These are phyloP conservation scores for Irpex sp. DNA, from an alignment of 1,284 basidiomycete species.

Conservation along the genomic window DNA sequence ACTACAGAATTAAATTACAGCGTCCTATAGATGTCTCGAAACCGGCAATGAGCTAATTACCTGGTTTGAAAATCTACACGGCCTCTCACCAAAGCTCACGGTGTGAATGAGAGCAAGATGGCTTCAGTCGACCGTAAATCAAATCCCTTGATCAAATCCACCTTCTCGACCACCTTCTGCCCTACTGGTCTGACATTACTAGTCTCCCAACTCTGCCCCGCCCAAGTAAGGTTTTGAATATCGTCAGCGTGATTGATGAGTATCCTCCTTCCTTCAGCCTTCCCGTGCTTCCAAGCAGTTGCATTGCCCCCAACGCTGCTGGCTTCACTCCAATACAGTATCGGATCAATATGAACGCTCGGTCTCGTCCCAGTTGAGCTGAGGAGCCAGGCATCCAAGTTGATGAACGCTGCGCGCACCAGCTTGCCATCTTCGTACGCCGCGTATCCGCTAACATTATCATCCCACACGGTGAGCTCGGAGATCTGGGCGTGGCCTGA, in stretches of 20 bases:
- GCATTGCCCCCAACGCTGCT: constrained; percentile 21
- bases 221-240: constrained; percentile 54
- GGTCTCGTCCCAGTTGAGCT: constrained; percentile 30
- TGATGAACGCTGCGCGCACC: constrained; percentile 53
- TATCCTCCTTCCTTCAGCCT: constrained; percentile 11
- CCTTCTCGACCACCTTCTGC: constrained; percentile 29
- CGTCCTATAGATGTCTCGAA: too few species aligned
- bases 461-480: constrained; percentile 49
- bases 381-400: constrained; percentile 48
- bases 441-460: constrained; percentile 59
- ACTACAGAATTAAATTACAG: too few species aligned
- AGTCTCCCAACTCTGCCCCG: constrained; percentile 61
- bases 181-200: constrained; percentile 44
- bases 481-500: constrained; percentile 42
- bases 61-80: background rate
- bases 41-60: too few species aligned
- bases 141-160: constrained; percentile 39
- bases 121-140: constrained; percentile 56
- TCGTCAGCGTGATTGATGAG: constrained; percentile 51
- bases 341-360: constrained; percentile 41
- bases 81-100: background rate
- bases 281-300: constrained; percentile 15
- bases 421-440: constrained; percentile 48
- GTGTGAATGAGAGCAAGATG: constrained; percentile 37
- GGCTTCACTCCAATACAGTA: constrained; percentile 25